These are phyloP conservation scores for Fusarium solani-melongenae DNA, from an alignment of 2,329 filamentous ascomycete species.

Conservation along the genomic window DNA sequence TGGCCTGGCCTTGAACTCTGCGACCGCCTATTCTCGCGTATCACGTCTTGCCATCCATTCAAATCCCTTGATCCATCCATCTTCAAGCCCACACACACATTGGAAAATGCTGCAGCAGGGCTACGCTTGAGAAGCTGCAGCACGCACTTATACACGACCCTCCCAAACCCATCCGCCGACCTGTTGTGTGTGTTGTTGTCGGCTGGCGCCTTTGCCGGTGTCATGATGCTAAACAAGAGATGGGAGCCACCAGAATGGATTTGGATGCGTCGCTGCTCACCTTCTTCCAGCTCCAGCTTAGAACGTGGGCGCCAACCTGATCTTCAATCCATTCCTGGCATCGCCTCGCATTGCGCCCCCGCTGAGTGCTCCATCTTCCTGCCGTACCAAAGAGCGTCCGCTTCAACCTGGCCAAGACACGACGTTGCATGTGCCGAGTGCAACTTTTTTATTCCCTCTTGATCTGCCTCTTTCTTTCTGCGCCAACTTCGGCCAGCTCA, in stretches of 20 bases:
- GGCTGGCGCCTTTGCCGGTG: slow-evolving; percentile 2
- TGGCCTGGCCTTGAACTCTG: slow-evolving; percentile 12
- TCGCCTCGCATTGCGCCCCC: slow-evolving; percentile 23
- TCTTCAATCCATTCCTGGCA: slow-evolving; percentile 36
- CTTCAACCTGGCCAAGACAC: slow-evolving; percentile 4
- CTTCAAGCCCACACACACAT: slow-evolving; percentile 16
- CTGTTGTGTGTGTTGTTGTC: neutral
- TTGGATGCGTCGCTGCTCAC: neutral
- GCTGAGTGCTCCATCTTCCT: slow-evolving; percentile 12
- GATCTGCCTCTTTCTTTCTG: slow-evolving; percentile 5
- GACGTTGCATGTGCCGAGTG: slow-evolving; percentile 12
- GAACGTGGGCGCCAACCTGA: slow-evolving; percentile 24
- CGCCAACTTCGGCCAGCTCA: slow-evolving; percentile 40
- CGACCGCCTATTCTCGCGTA: slow-evolving; percentile 25
- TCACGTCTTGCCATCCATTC: slow-evolving; percentile 13
- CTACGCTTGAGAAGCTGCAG: neutral
- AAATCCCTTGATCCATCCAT: slow-evolving; percentile 10
- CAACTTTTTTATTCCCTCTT: neutral
- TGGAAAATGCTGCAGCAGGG: slow-evolving; percentile 1
- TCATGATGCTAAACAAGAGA: neutral
- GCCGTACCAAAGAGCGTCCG: slow-evolving; percentile 2
- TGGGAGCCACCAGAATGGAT: neutral
- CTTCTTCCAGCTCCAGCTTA: slow-evolving; percentile 1
- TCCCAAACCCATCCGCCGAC: slow-evolving; percentile 1
- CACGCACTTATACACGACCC: slow-evolving; percentile 9